Evolutionary conservation across 768 basidiomycete species (phyloP).

Genomic region (Punctularia strigosozonata): DNA sequence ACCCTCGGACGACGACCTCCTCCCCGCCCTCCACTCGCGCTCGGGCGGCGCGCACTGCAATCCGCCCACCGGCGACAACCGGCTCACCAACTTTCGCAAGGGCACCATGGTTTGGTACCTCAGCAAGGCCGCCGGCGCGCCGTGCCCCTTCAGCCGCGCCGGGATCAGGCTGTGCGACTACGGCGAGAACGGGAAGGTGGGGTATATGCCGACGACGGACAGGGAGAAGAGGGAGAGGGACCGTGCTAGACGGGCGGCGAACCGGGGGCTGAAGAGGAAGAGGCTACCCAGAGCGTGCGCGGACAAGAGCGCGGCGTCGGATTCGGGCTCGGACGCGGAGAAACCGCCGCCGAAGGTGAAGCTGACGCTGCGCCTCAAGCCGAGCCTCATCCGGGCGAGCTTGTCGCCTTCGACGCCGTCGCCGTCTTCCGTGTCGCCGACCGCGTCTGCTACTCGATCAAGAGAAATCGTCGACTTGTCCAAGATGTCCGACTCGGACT

Average conservation of each 20-base stretch:
- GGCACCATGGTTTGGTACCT: slow-evolving; percentile 80
- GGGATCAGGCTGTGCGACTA: slow-evolving; percentile 68
- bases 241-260: slow-evolving; percentile 18
- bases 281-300: slow-evolving; percentile 23
- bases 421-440: slow-evolving; percentile 8
- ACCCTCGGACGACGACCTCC: slow-evolving; percentile 58
- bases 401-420: slow-evolving; percentile 14
- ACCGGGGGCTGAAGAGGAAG: slow-evolving; percentile 36
- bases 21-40: slow-evolving; percentile 58
- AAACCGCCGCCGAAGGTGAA: slow-evolving; percentile 54
- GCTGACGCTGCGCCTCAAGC: slow-evolving; percentile 54
- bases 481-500: no score
- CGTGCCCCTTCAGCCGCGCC: slow-evolving; percentile 63
- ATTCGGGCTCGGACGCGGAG: slow-evolving; percentile 17
- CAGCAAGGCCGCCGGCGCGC: slow-evolving; percentile 59
- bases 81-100: slow-evolving; percentile 61
- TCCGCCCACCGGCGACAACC: slow-evolving; percentile 19
- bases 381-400: no score
- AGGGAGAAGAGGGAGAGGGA: slow-evolving; percentile 20
- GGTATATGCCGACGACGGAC: slow-evolving; percentile 13
- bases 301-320: slow-evolving; percentile 10
- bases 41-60: slow-evolving; percentile 50
- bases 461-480: no score
- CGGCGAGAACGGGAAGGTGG: slow-evolving; percentile 34
- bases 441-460: slow-evolving; percentile 9